Conservation (phyloP, 805 yeast genomes). For the Kodamaea fukazawae region DNA sequence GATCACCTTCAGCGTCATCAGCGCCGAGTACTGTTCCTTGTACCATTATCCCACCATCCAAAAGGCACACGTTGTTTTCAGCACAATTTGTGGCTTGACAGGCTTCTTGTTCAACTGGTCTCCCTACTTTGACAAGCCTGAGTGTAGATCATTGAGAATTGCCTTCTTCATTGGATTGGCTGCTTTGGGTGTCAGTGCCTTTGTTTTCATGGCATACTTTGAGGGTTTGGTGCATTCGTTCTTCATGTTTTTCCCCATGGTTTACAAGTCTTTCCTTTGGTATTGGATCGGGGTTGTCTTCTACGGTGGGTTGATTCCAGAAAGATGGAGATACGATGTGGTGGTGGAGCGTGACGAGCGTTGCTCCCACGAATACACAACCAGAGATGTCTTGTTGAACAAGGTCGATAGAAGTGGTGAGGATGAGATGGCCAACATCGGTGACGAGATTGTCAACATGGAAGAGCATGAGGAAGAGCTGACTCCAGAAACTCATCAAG, state of each 20-base stretch:
- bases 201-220: constrained; percentile 50
- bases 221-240: constrained; percentile 57
- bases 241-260: constrained; percentile 60
- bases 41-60: constrained; percentile 55
- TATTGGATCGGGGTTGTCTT: constrained; percentile 81
- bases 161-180: constrained; percentile 79
- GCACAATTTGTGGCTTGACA: constrained; percentile 61
- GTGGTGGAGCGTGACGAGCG: constrained; percentile 44
- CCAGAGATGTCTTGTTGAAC: constrained; percentile 33
- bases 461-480: constrained; percentile 6
- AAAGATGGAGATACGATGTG: constrained; percentile 76
- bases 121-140: constrained; percentile 87
- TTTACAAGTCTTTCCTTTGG: constrained; percentile 66
- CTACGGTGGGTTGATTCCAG: constrained; percentile 87
- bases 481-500: constrained; percentile 15
- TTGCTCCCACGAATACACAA: constrained; percentile 20
- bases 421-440: constrained; percentile 35
- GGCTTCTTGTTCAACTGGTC: constrained; percentile 89
- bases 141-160: constrained; percentile 75
- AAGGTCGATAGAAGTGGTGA: constrained; percentile 36
- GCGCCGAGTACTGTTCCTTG: constrained; percentile 80
- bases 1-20: constrained; percentile 83
- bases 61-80: constrained; percentile 52
- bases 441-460: constrained; percentile 23
- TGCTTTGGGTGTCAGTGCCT: constrained; percentile 67